Conservation (phyloP, 352 stramenopile species). For the Phytophthora pluvialis region DNA sequence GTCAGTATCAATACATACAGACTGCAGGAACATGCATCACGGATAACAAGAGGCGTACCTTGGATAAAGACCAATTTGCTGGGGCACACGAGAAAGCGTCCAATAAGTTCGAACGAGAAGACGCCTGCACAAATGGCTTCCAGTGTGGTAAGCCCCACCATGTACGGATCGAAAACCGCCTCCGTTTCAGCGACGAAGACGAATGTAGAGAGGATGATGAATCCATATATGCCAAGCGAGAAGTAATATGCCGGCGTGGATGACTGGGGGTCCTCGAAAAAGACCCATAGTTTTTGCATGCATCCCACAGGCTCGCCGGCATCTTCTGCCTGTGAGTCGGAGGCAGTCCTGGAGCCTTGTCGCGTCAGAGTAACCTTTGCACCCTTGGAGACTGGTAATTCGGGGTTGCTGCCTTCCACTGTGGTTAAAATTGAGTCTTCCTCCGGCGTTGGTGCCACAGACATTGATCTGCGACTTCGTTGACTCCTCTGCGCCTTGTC, state of each 20-base stretch:
- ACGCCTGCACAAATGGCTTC: constrained; percentile 59
- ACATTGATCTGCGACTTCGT: constrained; percentile 26
- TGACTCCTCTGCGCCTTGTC: constrained; percentile 7
- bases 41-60: constrained; percentile 33
- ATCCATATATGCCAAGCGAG: constrained; percentile 63
- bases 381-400: neutral
- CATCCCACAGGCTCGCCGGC: constrained; percentile 11
- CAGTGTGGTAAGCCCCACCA: constrained; percentile 39
- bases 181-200: constrained; percentile 80
- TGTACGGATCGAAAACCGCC: constrained; percentile 43
- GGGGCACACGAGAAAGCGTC: constrained; percentile 56
- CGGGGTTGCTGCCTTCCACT: neutral
- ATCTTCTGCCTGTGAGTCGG: constrained; percentile 8
- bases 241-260: constrained; percentile 65
- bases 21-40: neutral
- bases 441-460: constrained; percentile 38
- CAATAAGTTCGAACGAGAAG: constrained; percentile 69
- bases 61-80: constrained; percentile 56
- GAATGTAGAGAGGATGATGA: constrained; percentile 69
- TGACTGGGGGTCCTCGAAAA: constrained; percentile 80
- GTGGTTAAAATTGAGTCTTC: constrained; percentile 5
- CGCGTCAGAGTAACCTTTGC: constrained; percentile 13
- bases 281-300: constrained; percentile 46
- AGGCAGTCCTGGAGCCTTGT: constrained; percentile 18
- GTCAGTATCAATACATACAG: neutral